Conservation (phyloP, 208 protist species). For the Crithidia fasciculata region DNA sequence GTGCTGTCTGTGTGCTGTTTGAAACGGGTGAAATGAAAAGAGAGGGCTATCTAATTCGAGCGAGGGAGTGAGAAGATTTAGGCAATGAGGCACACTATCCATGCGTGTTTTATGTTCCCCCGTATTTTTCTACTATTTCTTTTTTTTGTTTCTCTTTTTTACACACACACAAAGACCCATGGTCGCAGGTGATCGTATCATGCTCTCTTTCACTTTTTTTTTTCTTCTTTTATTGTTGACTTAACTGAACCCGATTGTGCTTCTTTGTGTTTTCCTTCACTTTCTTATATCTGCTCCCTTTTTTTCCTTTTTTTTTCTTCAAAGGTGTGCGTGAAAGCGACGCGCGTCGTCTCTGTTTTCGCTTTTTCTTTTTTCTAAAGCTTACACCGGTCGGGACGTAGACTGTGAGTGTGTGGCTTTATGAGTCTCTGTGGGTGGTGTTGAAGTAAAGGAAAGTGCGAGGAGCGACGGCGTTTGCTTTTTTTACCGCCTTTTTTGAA, state of each 20-base stretch:
- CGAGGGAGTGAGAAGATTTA: background rate
- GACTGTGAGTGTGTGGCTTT: no score
- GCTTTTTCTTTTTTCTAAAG: background rate
- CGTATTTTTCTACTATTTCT: background rate
- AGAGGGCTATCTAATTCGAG: slow-evolving; percentile 14
- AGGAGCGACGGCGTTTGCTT: no score
- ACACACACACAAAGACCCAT: background rate
- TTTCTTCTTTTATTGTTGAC: background rate
- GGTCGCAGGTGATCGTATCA: background rate
- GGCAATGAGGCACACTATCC: no score
- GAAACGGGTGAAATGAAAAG: background rate
- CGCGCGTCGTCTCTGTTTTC: background rate
- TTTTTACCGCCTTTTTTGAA: no score
- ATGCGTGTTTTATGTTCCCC: background rate
- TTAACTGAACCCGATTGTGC: background rate
- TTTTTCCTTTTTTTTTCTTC: slow-evolving; percentile 32
- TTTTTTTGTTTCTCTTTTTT: background rate
- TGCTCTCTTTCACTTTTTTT: slow-evolving; percentile 18
- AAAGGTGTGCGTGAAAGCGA: background rate
- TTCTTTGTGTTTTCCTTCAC: slow-evolving; percentile 1
- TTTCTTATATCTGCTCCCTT: background rate
- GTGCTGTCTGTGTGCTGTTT: no score
- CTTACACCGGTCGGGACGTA: no score
- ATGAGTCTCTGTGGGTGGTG: no score
- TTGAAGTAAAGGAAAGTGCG: no score